Evolutionary conservation across 305 asterid genomes (phyloP).

Genomic region (Salvia sclarea): DNA sequence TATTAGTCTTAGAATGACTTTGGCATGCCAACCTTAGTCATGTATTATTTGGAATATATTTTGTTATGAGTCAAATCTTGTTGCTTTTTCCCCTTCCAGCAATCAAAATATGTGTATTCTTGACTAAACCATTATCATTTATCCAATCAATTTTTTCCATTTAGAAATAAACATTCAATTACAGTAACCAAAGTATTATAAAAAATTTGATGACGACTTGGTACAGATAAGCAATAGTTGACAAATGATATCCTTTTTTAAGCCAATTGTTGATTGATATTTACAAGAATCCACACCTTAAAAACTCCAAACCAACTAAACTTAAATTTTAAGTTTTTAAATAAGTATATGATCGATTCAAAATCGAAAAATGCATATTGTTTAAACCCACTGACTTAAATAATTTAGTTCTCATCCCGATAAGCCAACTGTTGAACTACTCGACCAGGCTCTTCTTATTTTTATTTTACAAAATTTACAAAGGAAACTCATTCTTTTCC

Average conservation of each 20-base stretch:
- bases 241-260: background rate
- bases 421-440: background rate
- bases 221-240: background rate
- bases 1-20: background rate
- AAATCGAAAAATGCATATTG: background rate
- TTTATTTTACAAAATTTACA: background rate
- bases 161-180: background rate
- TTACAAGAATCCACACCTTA: background rate
- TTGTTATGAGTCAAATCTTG: slow-evolving; percentile 8
- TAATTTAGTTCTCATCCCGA: background rate
- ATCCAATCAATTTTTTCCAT: background rate
- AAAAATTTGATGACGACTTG: background rate
- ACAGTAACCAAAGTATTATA: background rate
- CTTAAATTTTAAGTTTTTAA: background rate
- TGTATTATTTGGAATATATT: background rate
- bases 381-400: background rate
- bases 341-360: background rate
- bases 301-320: background rate
- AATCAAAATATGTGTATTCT: background rate
- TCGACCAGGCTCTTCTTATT: background rate
- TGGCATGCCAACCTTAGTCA: slow-evolving; percentile 33
- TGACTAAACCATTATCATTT: background rate
- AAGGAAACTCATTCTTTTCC: background rate
- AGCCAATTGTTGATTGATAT: background rate
- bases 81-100: background rate